Percentiles rank a stretch among this genome's conserved stretches.
These are phyloP conservation scores for Acrasis kona DNA, from an alignment of 78 protist species.

Conservation along the genomic window DNA sequence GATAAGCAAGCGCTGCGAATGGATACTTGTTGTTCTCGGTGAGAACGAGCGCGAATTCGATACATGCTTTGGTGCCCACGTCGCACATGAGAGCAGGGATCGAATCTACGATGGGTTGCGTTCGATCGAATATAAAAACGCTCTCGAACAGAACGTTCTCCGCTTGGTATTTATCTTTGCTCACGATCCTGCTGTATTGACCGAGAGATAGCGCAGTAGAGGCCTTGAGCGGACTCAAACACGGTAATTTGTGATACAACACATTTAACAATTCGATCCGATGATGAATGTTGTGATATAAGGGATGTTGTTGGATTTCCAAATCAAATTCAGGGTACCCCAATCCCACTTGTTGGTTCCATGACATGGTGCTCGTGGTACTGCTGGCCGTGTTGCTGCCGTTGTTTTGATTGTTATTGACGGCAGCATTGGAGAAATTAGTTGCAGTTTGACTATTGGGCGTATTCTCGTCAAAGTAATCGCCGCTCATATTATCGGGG, in stretches of 20 bases:
- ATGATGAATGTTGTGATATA: no score
- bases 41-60: not conserved
- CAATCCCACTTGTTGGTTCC: no score
- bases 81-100: not conserved
- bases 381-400: no score
- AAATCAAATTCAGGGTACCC: no score
- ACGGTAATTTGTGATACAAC: not conserved
- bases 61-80: not conserved
- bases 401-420: no score
- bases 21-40: not conserved
- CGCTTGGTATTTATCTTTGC: not conserved
- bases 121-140: not conserved
- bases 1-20: not conserved
- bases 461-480: no score
- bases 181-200: not conserved
- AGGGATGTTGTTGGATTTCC: no score
- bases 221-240: not conserved
- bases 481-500: no score
- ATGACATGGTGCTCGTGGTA: no score
- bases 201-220: not conserved
- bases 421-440: no score
- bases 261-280: no score
- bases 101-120: not conserved
- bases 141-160: not conserved
- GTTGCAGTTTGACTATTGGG: no score